Percentiles rank a stretch among this genome's conserved stretches.
Evolutionary conservation across 2,329 filamentous ascomycete genomes (phyloP).

Genomic region (Tolypocladium inflatum): DNA sequence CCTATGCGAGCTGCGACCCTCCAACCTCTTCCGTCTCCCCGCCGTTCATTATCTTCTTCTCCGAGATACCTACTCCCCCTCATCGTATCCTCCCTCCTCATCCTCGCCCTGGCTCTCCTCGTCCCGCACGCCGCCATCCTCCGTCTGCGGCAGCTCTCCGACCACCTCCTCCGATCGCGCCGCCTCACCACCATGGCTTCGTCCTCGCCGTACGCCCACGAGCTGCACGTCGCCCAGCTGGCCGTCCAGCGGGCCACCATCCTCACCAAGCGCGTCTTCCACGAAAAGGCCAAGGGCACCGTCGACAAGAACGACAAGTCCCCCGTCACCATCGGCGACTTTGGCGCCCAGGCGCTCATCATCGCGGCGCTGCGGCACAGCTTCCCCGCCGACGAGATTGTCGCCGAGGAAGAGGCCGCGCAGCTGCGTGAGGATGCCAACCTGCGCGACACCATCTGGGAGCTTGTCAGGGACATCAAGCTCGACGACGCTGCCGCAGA

Average conservation of each 20-base stretch:
- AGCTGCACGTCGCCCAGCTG: constrained; percentile 75
- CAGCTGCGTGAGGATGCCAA: constrained; percentile 62
- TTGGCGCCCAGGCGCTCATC: constrained; percentile 93
- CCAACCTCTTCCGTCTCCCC: neutral
- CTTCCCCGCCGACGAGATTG: constrained; percentile 85
- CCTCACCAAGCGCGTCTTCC: constrained; percentile 44
- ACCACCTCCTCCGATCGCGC: constrained; percentile 6
- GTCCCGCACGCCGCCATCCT: constrained; percentile 14
- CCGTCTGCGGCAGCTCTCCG: constrained; percentile 11
- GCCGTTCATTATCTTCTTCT: neutral
- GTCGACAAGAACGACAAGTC: constrained; percentile 86
- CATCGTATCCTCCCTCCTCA: constrained; percentile 8
- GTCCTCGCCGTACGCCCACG: constrained; percentile 52
- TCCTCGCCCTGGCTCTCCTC: constrained; percentile 16
- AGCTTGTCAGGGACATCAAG: constrained; percentile 63
- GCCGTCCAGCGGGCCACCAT: constrained; percentile 70
- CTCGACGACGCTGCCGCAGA: constrained; percentile 50
- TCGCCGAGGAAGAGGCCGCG: constrained; percentile 89
- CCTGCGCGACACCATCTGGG: constrained; percentile 67
- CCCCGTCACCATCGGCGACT: constrained; percentile 95
- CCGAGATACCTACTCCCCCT: neutral
- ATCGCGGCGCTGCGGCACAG: constrained; percentile 81
- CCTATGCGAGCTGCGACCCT: neutral
- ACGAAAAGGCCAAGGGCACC: constrained; percentile 89
- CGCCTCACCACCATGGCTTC: constrained; percentile 21